These are phyloP conservation scores for Talaromyces sp. DNA, from an alignment of 2,329 filamentous ascomycete genomes.

Conservation along the genomic window DNA sequence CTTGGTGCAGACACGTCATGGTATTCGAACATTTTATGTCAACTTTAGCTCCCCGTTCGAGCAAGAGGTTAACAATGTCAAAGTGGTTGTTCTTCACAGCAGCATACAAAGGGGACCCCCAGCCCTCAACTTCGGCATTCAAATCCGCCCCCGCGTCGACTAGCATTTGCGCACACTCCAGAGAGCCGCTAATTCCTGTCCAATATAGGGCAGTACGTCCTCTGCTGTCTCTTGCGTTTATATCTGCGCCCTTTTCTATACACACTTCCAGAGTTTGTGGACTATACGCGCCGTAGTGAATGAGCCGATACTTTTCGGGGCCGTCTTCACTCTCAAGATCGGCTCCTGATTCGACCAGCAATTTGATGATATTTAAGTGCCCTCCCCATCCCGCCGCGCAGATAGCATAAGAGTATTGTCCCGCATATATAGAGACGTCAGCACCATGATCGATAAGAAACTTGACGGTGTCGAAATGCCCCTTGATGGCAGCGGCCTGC, in stretches of 20 bases:
- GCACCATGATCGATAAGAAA: background rate
- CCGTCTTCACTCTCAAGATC: background rate
- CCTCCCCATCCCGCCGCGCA: background rate
- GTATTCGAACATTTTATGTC: background rate
- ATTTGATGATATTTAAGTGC: background rate
- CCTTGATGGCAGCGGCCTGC: background rate
- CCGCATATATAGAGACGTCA: background rate
- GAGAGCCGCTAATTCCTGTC: background rate
- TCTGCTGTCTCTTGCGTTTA: background rate
- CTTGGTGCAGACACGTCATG: background rate
- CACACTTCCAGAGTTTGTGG: background rate
- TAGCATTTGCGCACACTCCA: background rate
- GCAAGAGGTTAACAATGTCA: background rate
- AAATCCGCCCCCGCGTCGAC: background rate
- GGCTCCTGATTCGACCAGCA: background rate
- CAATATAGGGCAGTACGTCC: background rate
- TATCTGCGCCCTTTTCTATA: background rate
- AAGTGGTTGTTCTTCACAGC: background rate
- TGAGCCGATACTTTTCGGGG: background rate
- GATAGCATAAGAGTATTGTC: background rate
- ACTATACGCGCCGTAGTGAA: background rate
- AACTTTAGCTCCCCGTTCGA: background rate
- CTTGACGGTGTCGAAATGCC: background rate
- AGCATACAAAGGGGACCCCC: background rate
- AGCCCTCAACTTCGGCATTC: background rate